Percentiles rank a stretch among this genome's conserved stretches.
phyloP scores from a whole-genome alignment of 148 eudicot genomes.

The Camellia sinensis region DNA sequence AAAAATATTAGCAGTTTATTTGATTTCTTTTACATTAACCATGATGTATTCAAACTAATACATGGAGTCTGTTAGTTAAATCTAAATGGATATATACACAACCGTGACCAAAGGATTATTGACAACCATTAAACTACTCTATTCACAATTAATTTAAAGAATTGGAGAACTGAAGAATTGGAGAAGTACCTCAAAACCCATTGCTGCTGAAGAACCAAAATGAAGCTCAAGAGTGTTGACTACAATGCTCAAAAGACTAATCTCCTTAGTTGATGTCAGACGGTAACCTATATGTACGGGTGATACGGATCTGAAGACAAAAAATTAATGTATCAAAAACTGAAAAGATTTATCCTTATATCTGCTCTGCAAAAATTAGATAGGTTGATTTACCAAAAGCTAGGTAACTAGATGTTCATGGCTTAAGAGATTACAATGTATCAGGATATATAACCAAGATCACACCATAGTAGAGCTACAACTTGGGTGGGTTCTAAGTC shows the following conservation, averaged over 20 bases:
- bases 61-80: background rate
- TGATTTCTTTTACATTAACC: background rate
- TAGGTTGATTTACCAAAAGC: background rate
- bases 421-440: background rate
- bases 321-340: background rate
- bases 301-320: slow-evolving; percentile 32
- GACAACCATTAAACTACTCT: background rate
- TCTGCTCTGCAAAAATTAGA: background rate
- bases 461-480: background rate
- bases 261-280: slow-evolving; percentile 11
- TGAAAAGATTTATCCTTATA: background rate
- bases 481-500: no score
- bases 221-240: slow-evolving; percentile 3
- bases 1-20: background rate
- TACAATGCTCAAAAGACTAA: background rate
- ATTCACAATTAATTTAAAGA: background rate
- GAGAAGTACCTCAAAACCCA: background rate
- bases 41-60: background rate
- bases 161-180: background rate
- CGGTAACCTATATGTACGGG: slow-evolving; percentile 27
- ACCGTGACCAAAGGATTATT: background rate
- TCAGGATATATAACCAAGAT: slow-evolving; percentile 9
- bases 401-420: background rate
- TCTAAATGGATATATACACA: slow-evolving; percentile 2
- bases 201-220: slow-evolving; percentile 15